phyloP scores from a whole-genome alignment of 768 basidiomycete genomes.

The Kwoniella dejecticola region DNA sequence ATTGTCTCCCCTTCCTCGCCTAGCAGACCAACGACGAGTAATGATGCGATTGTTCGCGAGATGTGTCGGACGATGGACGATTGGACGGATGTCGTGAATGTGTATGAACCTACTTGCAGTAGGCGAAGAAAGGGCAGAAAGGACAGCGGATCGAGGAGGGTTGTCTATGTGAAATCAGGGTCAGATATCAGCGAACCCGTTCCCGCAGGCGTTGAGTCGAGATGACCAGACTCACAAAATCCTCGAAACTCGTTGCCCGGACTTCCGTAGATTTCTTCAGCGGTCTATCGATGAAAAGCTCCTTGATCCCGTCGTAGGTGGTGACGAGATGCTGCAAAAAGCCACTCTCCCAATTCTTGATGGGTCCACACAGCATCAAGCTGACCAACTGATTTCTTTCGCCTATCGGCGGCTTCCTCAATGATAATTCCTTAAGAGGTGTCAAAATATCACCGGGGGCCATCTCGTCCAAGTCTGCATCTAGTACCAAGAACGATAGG shows the following conservation, averaged over 20 bases:
- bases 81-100: conserved; percentile 32
- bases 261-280: conserved; percentile 36
- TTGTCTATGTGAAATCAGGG: conserved; percentile 21
- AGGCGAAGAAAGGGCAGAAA: conserved; percentile 41
- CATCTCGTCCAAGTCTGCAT: conserved; percentile 52
- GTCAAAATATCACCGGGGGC: conserved; percentile 32
- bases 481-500: conserved; percentile 47
- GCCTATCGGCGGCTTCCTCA: conserved; percentile 34
- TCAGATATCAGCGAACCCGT: too few relatives aligned
- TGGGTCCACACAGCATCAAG: conserved; percentile 52
- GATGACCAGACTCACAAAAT: conserved; percentile 42
- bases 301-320: conserved; percentile 43
- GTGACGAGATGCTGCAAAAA: conserved; percentile 40
- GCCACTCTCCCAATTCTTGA: conserved; percentile 42
- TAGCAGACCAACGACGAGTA: conserved; percentile 44
- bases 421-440: conserved; percentile 33
- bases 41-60: conserved; percentile 22
- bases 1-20: conserved; percentile 47
- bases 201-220: too few relatives aligned
- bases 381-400: conserved; percentile 33
- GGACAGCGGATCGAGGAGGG: conserved; percentile 35
- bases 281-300: conserved; percentile 52
- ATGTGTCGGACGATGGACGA: conserved; percentile 30
- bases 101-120: conserved; percentile 52
- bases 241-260: conserved; percentile 31